Conservation (phyloP, 2,329 filamentous ascomycete genomes). For the Fusarium sp. region DNA sequence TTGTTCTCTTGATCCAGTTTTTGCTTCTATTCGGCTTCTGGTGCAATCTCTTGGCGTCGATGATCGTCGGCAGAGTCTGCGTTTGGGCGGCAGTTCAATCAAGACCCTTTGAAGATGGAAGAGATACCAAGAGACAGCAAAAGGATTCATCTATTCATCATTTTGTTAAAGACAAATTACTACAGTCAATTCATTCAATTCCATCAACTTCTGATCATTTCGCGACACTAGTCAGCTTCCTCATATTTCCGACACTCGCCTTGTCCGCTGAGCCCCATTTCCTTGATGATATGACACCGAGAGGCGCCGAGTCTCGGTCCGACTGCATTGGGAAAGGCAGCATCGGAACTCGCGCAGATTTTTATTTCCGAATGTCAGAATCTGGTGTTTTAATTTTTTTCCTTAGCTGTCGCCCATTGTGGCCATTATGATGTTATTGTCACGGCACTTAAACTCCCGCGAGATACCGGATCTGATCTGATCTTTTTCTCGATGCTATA, state of each 20-base stretch:
- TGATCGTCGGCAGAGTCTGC: conserved; percentile 25
- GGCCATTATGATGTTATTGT: conserved; percentile 28
- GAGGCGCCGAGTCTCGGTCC: conserved; percentile 31
- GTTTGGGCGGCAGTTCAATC: background rate
- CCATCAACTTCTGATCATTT: background rate
- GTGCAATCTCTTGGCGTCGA: conserved; percentile 29
- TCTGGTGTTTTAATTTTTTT: conserved; percentile 15
- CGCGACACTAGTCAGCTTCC: conserved; percentile 18
- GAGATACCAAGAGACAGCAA: background rate
- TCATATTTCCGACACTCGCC: conserved; percentile 31
- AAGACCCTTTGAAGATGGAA: background rate
- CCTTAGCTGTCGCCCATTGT: conserved; percentile 3
- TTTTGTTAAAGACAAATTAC: fast-evolving
- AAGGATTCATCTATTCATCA: background rate
- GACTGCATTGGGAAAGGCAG: conserved; percentile 26
- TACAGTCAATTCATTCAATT: background rate
- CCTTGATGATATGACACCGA: conserved; percentile 30
- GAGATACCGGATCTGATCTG: conserved; percentile 22
- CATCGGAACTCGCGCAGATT: conserved; percentile 14
- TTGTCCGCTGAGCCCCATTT: conserved; percentile 23
- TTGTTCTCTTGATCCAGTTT: conserved; percentile 27
- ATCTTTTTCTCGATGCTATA: conserved; percentile 16
- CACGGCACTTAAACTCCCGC: conserved; percentile 16
- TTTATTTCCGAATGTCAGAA: conserved; percentile 26
- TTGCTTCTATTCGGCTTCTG: conserved; percentile 32